Conservation (phyloP, 768 basidiomycete species). For the Tricholoma matsutake region DNA sequence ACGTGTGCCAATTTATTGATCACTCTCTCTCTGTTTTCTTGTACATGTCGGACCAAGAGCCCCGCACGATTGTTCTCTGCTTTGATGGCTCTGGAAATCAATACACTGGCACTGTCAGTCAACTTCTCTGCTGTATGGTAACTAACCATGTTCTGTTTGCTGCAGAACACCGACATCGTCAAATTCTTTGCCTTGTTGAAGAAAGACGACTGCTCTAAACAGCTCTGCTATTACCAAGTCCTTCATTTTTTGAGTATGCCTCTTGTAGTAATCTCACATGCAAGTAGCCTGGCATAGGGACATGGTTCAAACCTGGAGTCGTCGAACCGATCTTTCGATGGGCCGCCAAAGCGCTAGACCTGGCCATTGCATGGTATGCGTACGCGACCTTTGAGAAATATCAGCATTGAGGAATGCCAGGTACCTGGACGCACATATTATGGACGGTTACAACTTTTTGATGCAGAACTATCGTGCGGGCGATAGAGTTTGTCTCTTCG, state of each 20-base stretch:
- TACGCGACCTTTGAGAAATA: not conserved
- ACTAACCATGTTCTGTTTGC: not conserved
- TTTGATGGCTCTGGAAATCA: conserved; percentile 67
- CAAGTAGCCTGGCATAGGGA: conserved; percentile 43
- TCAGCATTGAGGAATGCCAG: conserved; percentile 25
- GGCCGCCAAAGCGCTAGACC: conserved; percentile 59
- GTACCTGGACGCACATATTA: conserved; percentile 70
- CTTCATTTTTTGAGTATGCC: conserved; percentile 1
- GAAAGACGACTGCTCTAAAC: conserved; percentile 46
- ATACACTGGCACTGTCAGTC: conserved; percentile 44
- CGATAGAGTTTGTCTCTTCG: conserved; percentile 74
- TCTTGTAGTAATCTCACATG: conserved; percentile 32
- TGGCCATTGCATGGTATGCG: conserved; percentile 69
- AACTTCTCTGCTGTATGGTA: not conserved
- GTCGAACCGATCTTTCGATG: conserved; percentile 59
- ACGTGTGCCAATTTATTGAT: too few species aligned
- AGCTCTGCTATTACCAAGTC: conserved; percentile 73
- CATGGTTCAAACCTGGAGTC: conserved; percentile 58
- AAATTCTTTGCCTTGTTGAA: conserved; percentile 66
- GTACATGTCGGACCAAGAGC: not conserved
- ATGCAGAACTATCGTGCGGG: conserved; percentile 77
- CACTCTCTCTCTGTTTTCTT: too few species aligned
- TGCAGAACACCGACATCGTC: conserved; percentile 65
- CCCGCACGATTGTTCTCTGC: conserved; percentile 56
- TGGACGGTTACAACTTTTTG: conserved; percentile 72